Percentiles rank a stretch among this genome's conserved stretches.
Evolutionary conservation across 306 rosid species (phyloP).

Genomic region (Lupinus albus): DNA sequence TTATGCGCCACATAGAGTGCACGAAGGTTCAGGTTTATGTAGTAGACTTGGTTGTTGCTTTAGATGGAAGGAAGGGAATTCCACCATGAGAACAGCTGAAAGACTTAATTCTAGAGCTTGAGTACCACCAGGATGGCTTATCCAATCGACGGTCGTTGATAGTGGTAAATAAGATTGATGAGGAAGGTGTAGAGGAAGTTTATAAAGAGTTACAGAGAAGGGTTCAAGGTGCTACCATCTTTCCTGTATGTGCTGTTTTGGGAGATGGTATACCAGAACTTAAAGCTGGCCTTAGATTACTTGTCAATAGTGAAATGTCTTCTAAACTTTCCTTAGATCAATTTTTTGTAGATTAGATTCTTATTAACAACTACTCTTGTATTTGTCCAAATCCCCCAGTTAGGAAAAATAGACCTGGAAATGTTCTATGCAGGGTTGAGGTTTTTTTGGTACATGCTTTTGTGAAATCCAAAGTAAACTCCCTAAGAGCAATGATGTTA

Average conservation of each 20-base stretch:
- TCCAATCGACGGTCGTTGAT: conserved; percentile 74
- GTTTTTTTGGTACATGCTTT: not conserved
- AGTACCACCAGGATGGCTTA: conserved; percentile 80
- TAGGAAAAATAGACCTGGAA: not conserved
- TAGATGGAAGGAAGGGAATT: conserved; percentile 75
- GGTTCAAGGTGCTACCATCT: conserved; percentile 69
- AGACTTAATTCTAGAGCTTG: conserved; percentile 81
- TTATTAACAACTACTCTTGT: not conserved
- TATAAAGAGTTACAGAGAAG: conserved; percentile 69
- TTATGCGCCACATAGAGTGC: conserved; percentile 90
- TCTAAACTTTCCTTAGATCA: conserved; percentile 55
- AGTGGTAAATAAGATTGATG: conserved; percentile 89
- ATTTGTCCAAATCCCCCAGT: not conserved
- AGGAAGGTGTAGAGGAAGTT: conserved; percentile 73
- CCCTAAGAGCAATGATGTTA: not conserved
- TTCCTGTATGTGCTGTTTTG: conserved; percentile 85
- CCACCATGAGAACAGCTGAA: conserved; percentile 87
- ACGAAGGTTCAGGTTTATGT: conserved; percentile 83
- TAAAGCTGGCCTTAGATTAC: conserved; percentile 74
- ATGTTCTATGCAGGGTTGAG: not conserved
- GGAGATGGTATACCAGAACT: conserved; percentile 81
- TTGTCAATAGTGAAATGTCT: conserved; percentile 69
- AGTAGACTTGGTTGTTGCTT: conserved; percentile 79
- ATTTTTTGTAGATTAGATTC: conserved; percentile 58
- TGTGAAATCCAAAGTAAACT: not conserved